A percentile compares a stretch with the other conserved stretches of the same genome.
These are phyloP conservation scores for Clitocybe nebularis DNA, from an alignment of 1,284 basidiomycete genomes.

Conservation along the genomic window DNA sequence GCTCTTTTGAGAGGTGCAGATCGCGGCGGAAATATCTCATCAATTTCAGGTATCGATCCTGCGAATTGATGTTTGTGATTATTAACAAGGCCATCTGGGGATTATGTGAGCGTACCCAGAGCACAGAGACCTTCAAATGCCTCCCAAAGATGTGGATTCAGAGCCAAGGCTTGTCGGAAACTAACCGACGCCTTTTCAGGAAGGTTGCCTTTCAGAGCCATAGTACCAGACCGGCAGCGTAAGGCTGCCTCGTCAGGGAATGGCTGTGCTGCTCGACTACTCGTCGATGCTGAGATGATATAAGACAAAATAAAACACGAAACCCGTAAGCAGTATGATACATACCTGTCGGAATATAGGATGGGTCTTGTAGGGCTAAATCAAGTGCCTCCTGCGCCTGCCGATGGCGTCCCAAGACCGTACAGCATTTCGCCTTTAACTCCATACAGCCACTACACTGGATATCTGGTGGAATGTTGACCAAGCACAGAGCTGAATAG, in stretches of 20 bases:
- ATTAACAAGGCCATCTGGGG: slow-evolving; percentile 6
- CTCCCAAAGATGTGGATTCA: slow-evolving; percentile 89
- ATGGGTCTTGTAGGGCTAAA: slow-evolving; percentile 46
- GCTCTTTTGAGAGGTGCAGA: slow-evolving; percentile 51
- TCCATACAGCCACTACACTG: slow-evolving; percentile 75
- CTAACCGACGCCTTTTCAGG: slow-evolving; percentile 66
- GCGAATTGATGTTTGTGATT: slow-evolving; percentile 17
- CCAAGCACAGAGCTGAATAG: slow-evolving; percentile 73
- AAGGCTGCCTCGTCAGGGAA: slow-evolving; percentile 66
- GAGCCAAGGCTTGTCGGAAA: slow-evolving; percentile 68
- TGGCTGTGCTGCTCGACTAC: slow-evolving; percentile 42
- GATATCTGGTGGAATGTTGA: slow-evolving; percentile 53
- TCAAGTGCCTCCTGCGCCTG: slow-evolving; percentile 72
- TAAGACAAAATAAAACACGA: slow-evolving; percentile 10
- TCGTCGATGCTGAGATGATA: slow-evolving; percentile 44
- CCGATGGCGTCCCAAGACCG: slow-evolving; percentile 64
- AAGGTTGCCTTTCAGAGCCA: slow-evolving; percentile 73
- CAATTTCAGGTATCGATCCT: slow-evolving; percentile 67
- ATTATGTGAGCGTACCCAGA: slow-evolving; percentile 55
- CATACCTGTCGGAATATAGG: slow-evolving; percentile 55
- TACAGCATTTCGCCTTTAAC: slow-evolving; percentile 76
- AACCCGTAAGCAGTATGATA: slow-evolving; percentile 12
- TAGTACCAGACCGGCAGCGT: slow-evolving; percentile 64
- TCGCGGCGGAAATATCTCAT: slow-evolving; percentile 67
- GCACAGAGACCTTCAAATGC: slow-evolving; percentile 88